Conservation (phyloP, 768 basidiomycete species). For the Leccinellum rugosiceps region DNA sequence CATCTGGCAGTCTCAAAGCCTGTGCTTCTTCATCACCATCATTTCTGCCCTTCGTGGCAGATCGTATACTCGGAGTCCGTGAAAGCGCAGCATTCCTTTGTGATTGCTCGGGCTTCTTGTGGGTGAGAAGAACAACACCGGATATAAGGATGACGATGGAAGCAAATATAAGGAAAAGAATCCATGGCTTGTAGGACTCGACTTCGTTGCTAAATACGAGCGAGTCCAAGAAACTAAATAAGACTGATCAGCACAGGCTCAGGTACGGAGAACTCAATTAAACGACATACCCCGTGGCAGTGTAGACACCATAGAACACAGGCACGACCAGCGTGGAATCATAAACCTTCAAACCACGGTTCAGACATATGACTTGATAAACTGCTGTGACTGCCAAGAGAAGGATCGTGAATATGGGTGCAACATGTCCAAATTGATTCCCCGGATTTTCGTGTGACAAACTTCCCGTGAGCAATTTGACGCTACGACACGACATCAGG, state of each 20-base stretch:
- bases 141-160: slow-evolving; percentile 85
- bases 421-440: slow-evolving; percentile 82
- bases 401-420: slow-evolving; percentile 73
- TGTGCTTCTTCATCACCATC: slow-evolving; percentile 30
- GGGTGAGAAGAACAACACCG: slow-evolving; percentile 90
- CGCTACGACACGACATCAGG: slow-evolving; percentile 41
- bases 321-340: slow-evolving; percentile 92
- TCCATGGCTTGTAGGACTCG: slow-evolving; percentile 84
- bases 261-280: neutral
- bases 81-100: slow-evolving; percentile 28
- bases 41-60: slow-evolving; percentile 15
- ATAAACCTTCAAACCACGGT: slow-evolving; percentile 85
- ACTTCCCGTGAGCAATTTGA: slow-evolving; percentile 73
- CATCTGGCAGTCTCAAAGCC: slow-evolving; percentile 33
- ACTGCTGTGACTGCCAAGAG: slow-evolving; percentile 69
- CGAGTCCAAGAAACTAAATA: slow-evolving; percentile 55
- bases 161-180: slow-evolving; percentile 80
- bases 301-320: slow-evolving; percentile 92
- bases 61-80: slow-evolving; percentile 23
- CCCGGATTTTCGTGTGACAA: slow-evolving; percentile 78
- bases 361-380: slow-evolving; percentile 87
- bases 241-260: slow-evolving; percentile 6
- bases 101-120: slow-evolving; percentile 77
- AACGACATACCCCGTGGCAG: slow-evolving; percentile 67
- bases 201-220: slow-evolving; percentile 83